A percentile compares a stretch with the other conserved stretches of the same genome.
Conservation (phyloP, 1,284 basidiomycete genomes). For the Puccinia hordei region DNA sequence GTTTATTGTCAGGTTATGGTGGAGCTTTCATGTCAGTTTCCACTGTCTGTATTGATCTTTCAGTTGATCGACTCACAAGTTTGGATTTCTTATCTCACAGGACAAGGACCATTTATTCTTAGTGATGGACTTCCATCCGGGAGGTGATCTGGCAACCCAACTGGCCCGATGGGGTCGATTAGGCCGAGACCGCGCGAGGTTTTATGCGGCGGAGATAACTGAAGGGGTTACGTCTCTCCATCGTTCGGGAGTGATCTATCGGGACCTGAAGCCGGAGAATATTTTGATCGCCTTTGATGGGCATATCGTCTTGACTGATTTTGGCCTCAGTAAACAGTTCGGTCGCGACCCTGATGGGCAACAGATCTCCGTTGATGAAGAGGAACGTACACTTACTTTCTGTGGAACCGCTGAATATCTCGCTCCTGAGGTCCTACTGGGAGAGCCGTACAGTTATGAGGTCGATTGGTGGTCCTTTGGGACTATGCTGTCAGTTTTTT, state of each 20-base stretch:
- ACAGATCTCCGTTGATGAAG: slow-evolving; percentile 36
- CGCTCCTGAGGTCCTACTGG: slow-evolving; percentile 75
- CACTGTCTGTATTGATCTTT: no score
- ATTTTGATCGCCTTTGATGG: slow-evolving; percentile 89
- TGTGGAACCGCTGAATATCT: slow-evolving; percentile 81
- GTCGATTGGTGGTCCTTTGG: slow-evolving; percentile 98
- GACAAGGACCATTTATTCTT: slow-evolving; percentile 51
- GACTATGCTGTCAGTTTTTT: slow-evolving; percentile 92
- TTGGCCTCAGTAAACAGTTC: slow-evolving; percentile 75
- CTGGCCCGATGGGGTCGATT: slow-evolving; percentile 89
- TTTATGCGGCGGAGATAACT: slow-evolving; percentile 93
- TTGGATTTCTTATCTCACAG: not conserved
- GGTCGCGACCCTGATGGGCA: slow-evolving; percentile 54
- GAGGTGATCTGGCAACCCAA: slow-evolving; percentile 93
- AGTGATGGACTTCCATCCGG: slow-evolving; percentile 83
- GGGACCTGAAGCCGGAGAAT: slow-evolving; percentile 91
- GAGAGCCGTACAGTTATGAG: slow-evolving; percentile 85
- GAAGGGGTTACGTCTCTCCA: slow-evolving; percentile 92
- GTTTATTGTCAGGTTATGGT: slow-evolving; percentile 90
- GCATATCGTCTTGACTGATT: slow-evolving; percentile 93
- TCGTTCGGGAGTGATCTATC: slow-evolving; percentile 70
- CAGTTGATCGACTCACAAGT: no score
- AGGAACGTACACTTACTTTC: slow-evolving; percentile 71
- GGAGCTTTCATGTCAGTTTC: slow-evolving; percentile 76
- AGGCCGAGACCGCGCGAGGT: slow-evolving; percentile 85